Evolutionary conservation across 805 yeast genomes (phyloP).

Genomic region (Nakazawaea ernobii): DNA sequence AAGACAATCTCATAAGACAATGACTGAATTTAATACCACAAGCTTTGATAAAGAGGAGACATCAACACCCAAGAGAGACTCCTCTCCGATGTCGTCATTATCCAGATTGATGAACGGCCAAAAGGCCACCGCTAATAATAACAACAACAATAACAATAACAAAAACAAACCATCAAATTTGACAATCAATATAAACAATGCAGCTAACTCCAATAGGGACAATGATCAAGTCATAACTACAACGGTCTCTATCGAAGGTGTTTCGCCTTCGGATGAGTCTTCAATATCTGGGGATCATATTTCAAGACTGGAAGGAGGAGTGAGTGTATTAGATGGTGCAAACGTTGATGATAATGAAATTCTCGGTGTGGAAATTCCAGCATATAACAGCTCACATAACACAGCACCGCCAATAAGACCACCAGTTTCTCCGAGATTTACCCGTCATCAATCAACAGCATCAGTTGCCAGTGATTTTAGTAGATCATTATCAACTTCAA

Average conservation of each 20-base stretch:
- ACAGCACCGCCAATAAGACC: conserved; percentile 11
- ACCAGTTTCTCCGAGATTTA: conserved; percentile 11
- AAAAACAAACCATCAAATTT: conserved; percentile 15
- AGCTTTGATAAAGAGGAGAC: background rate
- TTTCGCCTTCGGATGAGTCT: conserved; percentile 22
- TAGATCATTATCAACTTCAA: conserved; percentile 48
- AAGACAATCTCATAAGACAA: background rate
- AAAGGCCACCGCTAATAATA: conserved; percentile 10
- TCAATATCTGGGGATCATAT: background rate
- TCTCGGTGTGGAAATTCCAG: conserved; percentile 10
- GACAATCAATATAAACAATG: conserved; percentile 13
- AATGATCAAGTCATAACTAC: conserved; percentile 23
- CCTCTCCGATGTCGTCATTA: conserved; percentile 22
- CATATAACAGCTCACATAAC: background rate
- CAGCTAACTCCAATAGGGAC: background rate
- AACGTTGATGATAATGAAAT: conserved; percentile 13
- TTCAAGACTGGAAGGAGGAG: background rate
- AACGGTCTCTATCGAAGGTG: conserved; percentile 27
- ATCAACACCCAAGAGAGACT: background rate
- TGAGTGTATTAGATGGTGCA: conserved; percentile 6
- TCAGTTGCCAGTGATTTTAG: conserved; percentile 19
- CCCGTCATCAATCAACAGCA: conserved; percentile 11
- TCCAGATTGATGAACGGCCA: conserved; percentile 24
- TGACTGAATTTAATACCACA: background rate
- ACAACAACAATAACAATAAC: conserved; percentile 10